phyloP scores from a whole-genome alignment of 1,284 basidiomycete genomes.

The Rhodotorula sp. region DNA sequence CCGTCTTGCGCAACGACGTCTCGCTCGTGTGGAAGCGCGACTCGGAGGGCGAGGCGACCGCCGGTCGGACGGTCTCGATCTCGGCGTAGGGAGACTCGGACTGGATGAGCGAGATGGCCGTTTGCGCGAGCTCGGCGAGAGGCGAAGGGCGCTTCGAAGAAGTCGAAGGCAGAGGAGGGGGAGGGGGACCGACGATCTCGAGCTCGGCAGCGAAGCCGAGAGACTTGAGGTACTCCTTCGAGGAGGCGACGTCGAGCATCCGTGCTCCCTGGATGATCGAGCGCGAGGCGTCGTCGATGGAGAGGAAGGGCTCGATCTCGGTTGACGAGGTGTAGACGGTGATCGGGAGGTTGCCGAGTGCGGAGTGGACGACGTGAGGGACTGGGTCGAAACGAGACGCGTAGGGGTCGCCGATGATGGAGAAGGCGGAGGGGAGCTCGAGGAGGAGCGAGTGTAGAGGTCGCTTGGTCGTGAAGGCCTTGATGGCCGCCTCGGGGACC shows the following conservation, averaged over 20 bases:
- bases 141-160: background rate
- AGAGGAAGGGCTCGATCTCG: constrained; percentile 35
- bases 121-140: constrained; percentile 29
- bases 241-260: constrained; percentile 39
- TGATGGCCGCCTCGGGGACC: constrained; percentile 23
- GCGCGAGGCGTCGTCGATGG: constrained; percentile 39
- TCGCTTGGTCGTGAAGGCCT: constrained; percentile 21
- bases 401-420: constrained; percentile 41
- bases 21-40: constrained; percentile 27
- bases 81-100: constrained; percentile 38
- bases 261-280: constrained; percentile 40
- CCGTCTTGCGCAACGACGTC: constrained; percentile 29
- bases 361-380: constrained; percentile 41
- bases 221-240: constrained; percentile 35
- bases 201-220: constrained; percentile 41
- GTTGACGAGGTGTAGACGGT: constrained; percentile 30
- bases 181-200: constrained; percentile 37
- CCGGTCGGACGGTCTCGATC: constrained; percentile 10
- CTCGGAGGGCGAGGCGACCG: constrained; percentile 16
- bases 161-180: constrained; percentile 4
- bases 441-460: constrained; percentile 41
- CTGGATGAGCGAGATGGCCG: constrained; percentile 36
- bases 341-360: constrained; percentile 41
- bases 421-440: constrained; percentile 39
- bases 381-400: constrained; percentile 37